phyloP scores from a whole-genome alignment of 805 yeast genomes.

The Candida nanaspora region DNA sequence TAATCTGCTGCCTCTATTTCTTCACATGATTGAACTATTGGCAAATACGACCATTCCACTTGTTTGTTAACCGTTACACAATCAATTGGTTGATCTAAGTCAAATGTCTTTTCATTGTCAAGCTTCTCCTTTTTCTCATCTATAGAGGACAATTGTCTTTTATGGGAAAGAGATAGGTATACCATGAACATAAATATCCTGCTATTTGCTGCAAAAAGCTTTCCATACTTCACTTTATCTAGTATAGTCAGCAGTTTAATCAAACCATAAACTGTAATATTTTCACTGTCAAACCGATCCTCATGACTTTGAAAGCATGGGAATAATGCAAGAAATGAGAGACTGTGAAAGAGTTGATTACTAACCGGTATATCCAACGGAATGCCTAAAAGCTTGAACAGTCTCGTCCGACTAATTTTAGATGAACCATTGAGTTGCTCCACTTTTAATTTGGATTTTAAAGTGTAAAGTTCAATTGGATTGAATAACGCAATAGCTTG shows the following conservation, averaged over 20 bases:
- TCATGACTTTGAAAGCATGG: conserved; percentile 11
- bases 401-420: conserved; percentile 18
- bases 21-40: conserved; percentile 36
- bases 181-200: conserved; percentile 35
- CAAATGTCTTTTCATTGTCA: background rate
- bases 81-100: conserved; percentile 10
- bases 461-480: conserved; percentile 16
- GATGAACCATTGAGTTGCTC: conserved; percentile 15
- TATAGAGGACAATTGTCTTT: conserved; percentile 2
- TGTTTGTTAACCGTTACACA: conserved; percentile 14
- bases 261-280: conserved; percentile 32
- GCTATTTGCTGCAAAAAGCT: conserved; percentile 25
- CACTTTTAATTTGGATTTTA: conserved; percentile 16
- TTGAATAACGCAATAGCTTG: conserved; percentile 12
- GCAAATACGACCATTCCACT: conserved; percentile 25
- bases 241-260: conserved; percentile 37
- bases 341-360: conserved; percentile 30
- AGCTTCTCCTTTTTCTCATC: conserved; percentile 5
- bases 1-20: conserved; percentile 31
- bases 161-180: conserved; percentile 36
- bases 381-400: conserved; percentile 25
- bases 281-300: conserved; percentile 5
- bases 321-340: conserved; percentile 29
- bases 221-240: conserved; percentile 34
- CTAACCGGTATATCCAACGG: conserved; percentile 25